Conservation (phyloP, 805 yeast genomes). For the Ogataea siamensis region DNA sequence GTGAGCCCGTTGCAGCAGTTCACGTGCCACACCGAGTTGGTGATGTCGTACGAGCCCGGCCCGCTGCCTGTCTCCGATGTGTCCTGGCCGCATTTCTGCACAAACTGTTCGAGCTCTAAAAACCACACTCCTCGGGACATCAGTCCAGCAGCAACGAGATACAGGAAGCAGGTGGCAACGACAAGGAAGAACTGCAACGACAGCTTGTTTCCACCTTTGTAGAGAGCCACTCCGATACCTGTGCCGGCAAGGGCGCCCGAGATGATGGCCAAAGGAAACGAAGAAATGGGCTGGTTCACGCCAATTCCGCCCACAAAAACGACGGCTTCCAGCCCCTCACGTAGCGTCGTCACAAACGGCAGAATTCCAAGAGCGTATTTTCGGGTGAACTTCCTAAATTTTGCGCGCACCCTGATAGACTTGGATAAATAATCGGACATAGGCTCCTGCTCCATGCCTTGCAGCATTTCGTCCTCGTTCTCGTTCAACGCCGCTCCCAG, state of each 20-base stretch:
- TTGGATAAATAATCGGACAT: slow-evolving; percentile 17
- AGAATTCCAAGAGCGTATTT: slow-evolving; percentile 68
- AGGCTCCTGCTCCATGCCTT: slow-evolving; percentile 20
- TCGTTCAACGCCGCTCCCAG: slow-evolving; percentile 29
- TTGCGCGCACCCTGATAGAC: slow-evolving; percentile 17
- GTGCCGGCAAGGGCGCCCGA: slow-evolving; percentile 60
- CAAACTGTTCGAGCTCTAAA: slow-evolving; percentile 74
- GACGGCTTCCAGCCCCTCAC: slow-evolving; percentile 91
- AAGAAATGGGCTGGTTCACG: slow-evolving; percentile 61
- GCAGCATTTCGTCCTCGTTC: slow-evolving; percentile 17
- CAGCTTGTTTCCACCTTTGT: slow-evolving; percentile 74
- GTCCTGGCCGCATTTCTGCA: slow-evolving; percentile 77
- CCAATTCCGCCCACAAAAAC: slow-evolving; percentile 90
- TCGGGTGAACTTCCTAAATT: slow-evolving; percentile 41
- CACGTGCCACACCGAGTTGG: slow-evolving; percentile 86
- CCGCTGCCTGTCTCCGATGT: slow-evolving; percentile 88
- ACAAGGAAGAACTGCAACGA: slow-evolving; percentile 74
- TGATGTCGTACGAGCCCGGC: slow-evolving; percentile 86
- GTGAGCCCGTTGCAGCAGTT: slow-evolving; percentile 90
- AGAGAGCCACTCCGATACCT: slow-evolving; percentile 62
- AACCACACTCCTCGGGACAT: slow-evolving; percentile 90
- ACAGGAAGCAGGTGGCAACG: slow-evolving; percentile 74
- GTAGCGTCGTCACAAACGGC: slow-evolving; percentile 80
- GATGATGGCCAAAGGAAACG: slow-evolving; percentile 63
- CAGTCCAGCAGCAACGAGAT: slow-evolving; percentile 83